Conservation (phyloP, 495 filamentous ascomycete species). For the Daldinia decipiens region DNA sequence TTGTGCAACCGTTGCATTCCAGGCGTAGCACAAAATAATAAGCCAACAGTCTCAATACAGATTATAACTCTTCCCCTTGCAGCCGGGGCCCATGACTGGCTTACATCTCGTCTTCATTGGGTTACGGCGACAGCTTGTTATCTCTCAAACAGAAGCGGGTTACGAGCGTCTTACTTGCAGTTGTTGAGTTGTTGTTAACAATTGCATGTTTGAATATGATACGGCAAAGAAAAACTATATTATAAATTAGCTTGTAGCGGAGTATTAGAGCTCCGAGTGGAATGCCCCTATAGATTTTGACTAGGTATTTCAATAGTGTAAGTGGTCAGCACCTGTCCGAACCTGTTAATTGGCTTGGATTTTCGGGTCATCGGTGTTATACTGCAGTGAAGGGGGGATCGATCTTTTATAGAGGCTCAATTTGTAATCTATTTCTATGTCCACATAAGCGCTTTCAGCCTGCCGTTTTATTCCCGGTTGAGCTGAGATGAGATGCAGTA, state of each 20-base stretch:
- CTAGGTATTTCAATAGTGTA: neutral
- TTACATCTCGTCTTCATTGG: too few species aligned
- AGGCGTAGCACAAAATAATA: too few species aligned
- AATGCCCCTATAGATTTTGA: neutral
- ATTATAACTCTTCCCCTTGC: too few species aligned
- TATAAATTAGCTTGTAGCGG: neutral
- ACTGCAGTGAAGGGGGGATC: too few species aligned
- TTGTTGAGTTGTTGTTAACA: neutral
- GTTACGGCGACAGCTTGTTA: neutral
- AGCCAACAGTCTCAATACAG: too few species aligned
- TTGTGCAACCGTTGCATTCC: neutral
- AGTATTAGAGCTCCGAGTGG: neutral
- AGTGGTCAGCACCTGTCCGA: neutral
- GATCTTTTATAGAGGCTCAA: neutral
- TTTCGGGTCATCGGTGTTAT: neutral
- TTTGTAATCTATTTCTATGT: neutral
- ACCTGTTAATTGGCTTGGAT: neutral
- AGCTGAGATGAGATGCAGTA: neutral
- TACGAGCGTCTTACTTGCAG: neutral
- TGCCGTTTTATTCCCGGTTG: neutral
- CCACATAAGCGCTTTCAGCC: neutral
- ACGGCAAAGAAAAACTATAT: too few species aligned
- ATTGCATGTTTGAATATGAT: neutral
- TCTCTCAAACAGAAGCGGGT: neutral
- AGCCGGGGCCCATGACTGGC: too few species aligned